Evolutionary conservation across 73 alveolate genomes (phyloP).

Genomic region (Paramecium primaurelia): DNA sequence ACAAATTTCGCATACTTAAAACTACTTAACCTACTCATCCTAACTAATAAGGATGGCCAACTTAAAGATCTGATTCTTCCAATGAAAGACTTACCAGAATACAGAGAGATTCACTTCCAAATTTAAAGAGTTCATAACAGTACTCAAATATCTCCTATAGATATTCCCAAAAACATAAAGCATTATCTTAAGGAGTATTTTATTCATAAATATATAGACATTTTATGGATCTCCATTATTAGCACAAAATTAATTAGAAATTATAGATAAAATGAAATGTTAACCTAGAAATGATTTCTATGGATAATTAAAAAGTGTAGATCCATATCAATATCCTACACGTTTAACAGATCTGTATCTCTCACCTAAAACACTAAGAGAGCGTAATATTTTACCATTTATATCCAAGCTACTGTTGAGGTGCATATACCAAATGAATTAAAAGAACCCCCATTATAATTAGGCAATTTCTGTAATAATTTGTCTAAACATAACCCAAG

Average conservation of each 20-base stretch:
- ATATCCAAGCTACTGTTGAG: background rate
- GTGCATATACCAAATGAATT: background rate
- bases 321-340: slow-evolving; percentile 20
- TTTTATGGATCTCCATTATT: background rate
- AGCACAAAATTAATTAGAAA: background rate
- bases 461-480: background rate
- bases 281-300: background rate
- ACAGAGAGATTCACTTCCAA: background rate
- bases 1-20: background rate
- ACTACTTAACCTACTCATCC: background rate
- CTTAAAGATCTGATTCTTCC: background rate
- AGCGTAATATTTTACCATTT: background rate
- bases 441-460: background rate
- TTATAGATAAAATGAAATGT: background rate
- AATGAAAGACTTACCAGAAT: background rate
- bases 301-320: background rate
- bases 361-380: background rate
- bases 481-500: background rate
- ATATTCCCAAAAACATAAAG: background rate
- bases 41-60: background rate
- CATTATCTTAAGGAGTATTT: background rate
- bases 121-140: background rate
- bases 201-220: background rate
- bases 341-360: background rate
- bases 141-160: background rate